Evolutionary conservation across 1,284 basidiomycete genomes (phyloP).

Genomic region (Heimioporus punctisporus): DNA sequence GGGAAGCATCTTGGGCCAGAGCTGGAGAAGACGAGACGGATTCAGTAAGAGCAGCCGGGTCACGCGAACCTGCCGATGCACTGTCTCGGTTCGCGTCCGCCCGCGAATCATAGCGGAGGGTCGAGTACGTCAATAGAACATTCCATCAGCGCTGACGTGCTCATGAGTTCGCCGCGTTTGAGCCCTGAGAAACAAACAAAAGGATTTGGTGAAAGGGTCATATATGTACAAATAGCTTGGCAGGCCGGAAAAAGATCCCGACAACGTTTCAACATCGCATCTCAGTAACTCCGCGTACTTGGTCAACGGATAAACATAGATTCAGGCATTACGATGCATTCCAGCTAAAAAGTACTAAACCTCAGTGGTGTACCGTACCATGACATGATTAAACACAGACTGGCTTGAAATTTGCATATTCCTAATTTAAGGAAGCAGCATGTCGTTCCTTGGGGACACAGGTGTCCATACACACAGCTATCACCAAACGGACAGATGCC

Average conservation of each 20-base stretch:
- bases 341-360: constrained; percentile 30
- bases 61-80: constrained; percentile 29
- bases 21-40: constrained; percentile 15
- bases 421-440: constrained; percentile 56
- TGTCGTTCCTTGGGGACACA: constrained; percentile 47
- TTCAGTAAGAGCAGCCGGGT: constrained; percentile 24
- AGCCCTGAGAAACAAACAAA: constrained; percentile 25
- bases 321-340: constrained; percentile 30
- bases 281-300: constrained; percentile 13
- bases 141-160: constrained; percentile 37
- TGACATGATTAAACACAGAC: constrained; percentile 37
- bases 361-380: constrained; percentile 14
- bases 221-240: constrained; percentile 37
- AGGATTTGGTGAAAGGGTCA: constrained; percentile 26
- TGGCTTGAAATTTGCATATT: constrained; percentile 59
- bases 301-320: constrained; percentile 5
- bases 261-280: constrained; percentile 11
- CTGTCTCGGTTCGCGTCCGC: constrained; percentile 24
- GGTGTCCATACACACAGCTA: constrained; percentile 61
- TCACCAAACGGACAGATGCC: constrained; percentile 58
- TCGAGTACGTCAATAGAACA: constrained; percentile 35
- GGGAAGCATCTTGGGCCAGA: constrained; percentile 26
- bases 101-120: constrained; percentile 27
- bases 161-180: constrained; percentile 27
- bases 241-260: constrained; percentile 12